phyloP scores from a whole-genome alignment of 2,329 filamentous ascomycete genomes.

The Phyllosticta citrichinensis region DNA sequence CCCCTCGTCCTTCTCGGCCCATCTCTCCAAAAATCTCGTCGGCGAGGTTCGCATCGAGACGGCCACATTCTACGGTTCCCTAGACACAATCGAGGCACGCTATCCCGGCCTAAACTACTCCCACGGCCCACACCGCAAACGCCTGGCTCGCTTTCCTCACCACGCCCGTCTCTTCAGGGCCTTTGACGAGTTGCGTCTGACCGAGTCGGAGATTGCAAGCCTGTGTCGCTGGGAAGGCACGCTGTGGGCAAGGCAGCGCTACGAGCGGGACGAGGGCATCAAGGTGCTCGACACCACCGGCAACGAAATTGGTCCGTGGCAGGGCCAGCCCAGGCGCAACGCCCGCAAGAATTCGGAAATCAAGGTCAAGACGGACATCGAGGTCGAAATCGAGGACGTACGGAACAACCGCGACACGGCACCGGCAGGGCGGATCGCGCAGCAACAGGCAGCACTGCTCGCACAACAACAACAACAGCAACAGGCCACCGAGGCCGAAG shows the following conservation, averaged over 20 bases:
- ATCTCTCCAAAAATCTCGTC: slow-evolving; percentile 62
- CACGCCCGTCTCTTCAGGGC: slow-evolving; percentile 67
- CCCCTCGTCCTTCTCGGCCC: slow-evolving; percentile 59
- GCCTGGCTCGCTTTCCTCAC: slow-evolving; percentile 68
- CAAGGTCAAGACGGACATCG: slow-evolving; percentile 34
- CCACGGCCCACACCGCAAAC: slow-evolving; percentile 61
- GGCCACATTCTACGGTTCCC: slow-evolving; percentile 66
- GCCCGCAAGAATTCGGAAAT: slow-evolving; percentile 18
- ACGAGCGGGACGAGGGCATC: slow-evolving; percentile 63
- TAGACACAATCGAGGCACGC: slow-evolving; percentile 70
- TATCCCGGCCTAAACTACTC: slow-evolving; percentile 76
- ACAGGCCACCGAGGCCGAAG: slow-evolving; percentile 10
- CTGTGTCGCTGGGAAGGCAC: slow-evolving; percentile 78
- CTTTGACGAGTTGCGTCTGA: slow-evolving; percentile 61
- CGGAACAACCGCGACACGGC: background rate
- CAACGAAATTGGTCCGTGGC: slow-evolving; percentile 56
- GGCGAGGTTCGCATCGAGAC: slow-evolving; percentile 72
- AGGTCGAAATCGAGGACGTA: slow-evolving; percentile 26
- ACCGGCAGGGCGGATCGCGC: background rate
- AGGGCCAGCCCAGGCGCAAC: slow-evolving; percentile 30
- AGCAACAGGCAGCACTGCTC: slow-evolving; percentile 14
- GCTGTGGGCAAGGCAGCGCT: slow-evolving; percentile 71
- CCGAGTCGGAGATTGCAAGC: slow-evolving; percentile 56
- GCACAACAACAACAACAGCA: slow-evolving; percentile 2
- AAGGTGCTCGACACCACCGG: slow-evolving; percentile 61